Evolutionary conservation across 345 rosid species (phyloP).

Genomic region (Lepidium aucheri): DNA sequence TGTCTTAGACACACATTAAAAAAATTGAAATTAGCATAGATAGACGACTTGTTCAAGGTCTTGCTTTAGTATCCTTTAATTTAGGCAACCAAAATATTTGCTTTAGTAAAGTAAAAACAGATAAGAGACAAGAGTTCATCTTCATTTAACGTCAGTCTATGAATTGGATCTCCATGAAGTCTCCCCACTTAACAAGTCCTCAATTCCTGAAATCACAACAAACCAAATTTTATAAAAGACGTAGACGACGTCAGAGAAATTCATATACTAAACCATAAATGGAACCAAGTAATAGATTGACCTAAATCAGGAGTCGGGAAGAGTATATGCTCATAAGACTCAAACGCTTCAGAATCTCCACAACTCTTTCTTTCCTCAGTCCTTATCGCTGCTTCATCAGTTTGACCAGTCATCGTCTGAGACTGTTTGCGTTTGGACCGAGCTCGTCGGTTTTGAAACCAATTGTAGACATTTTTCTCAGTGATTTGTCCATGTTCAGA

Average conservation of each 20-base stretch:
- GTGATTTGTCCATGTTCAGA: constrained; percentile 49
- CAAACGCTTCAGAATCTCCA: constrained; percentile 23
- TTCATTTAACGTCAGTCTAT: not conserved
- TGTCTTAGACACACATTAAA: not conserved
- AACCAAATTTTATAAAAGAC: too few relatives aligned
- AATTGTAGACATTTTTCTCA: constrained; percentile 49
- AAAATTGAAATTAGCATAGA: not conserved
- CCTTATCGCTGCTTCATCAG: not conserved
- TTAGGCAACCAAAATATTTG: not conserved
- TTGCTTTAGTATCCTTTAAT: not conserved
- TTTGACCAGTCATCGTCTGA: not conserved
- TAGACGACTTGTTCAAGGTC: not conserved
- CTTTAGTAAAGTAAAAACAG: not conserved
- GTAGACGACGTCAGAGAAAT: not conserved
- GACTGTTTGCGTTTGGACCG: constrained; percentile 52
- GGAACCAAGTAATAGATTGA: not conserved
- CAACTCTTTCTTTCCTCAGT: constrained; percentile 30
- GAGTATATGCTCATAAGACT: constrained; percentile 25
- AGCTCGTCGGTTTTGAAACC: constrained; percentile 78
- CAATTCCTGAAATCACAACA: constrained; percentile 40
- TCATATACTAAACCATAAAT: not conserved
- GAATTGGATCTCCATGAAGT: constrained; percentile 16
- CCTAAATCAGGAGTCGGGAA: constrained; percentile 34
- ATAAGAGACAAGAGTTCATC: not conserved
- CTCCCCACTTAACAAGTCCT: constrained; percentile 41